Conservation (phyloP, 2,329 filamentous ascomycete genomes). For the Sporothrix protearum region DNA sequence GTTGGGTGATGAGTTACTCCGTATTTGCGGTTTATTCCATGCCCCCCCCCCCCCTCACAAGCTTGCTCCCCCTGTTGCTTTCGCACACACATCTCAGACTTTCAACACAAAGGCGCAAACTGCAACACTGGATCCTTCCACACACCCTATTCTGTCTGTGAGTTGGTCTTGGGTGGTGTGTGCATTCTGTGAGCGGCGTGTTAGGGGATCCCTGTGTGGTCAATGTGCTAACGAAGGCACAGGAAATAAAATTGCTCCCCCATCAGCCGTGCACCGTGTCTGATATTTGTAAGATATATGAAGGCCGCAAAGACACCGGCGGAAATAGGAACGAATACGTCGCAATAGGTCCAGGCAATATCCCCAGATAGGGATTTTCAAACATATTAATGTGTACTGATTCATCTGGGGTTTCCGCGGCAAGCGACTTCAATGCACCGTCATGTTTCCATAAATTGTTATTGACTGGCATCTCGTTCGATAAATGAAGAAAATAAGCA, state of each 20-base stretch:
- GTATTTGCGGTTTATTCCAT: constrained; percentile 14
- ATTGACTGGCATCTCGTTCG: background rate
- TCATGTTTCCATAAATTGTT: background rate
- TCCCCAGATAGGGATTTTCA: background rate
- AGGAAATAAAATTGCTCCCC: background rate
- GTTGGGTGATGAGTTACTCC: constrained; percentile 8
- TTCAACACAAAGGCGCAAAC: background rate
- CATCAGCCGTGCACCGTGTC: constrained; percentile 1
- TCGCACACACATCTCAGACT: background rate
- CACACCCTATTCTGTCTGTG: background rate
- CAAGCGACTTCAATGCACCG: background rate
- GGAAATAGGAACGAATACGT: background rate
- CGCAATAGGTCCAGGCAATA: background rate
- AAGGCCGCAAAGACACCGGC: background rate
- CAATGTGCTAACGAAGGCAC: background rate
- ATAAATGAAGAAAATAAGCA: background rate
- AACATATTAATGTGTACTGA: background rate
- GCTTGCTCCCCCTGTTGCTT: background rate
- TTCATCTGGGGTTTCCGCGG: background rate
- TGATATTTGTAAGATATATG: constrained; percentile 15
- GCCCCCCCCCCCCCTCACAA: background rate
- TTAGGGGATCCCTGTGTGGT: background rate
- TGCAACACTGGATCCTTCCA: constrained; percentile 8
- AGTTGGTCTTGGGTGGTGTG: constrained; percentile 3
- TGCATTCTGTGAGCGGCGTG: background rate